Evolutionary conservation across 2,329 filamentous ascomycete genomes (phyloP), one percentile per base, ranked within the genome.

Genomic region (Arachnopeziza araneosa): DNA sequence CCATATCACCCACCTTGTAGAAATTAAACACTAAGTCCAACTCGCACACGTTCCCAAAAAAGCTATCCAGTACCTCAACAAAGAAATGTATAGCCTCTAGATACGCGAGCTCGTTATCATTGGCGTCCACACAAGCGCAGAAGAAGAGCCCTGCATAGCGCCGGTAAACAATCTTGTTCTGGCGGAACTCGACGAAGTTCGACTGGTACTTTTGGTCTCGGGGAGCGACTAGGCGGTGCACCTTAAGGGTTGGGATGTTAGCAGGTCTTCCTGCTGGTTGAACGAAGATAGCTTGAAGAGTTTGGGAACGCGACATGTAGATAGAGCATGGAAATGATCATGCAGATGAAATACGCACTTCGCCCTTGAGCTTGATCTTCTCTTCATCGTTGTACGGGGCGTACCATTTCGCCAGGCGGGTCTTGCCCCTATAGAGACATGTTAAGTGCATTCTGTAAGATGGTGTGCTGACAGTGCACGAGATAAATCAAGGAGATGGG

Each of bases 171-270:
- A 99, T 90, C 80, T 97, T 98, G 74, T 93, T 92, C 77, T 92
- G 90, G 67, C 91, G 89, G 79, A 89, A 88, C 78, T 99, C 95
- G 82, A 99, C 95, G 72, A 99, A 99, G 80, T 99, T 99, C 78
- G 92, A 96, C 76, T 99, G 95, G 81, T 99, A 96, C 75, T 99
- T 99, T 75, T 99, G 95, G 77, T 99, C 95, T 73, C 95, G 90
- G 7, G 95, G 95, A 0, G 95, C 95, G 63, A 99, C 93, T 68
- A 99, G 91, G 64, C 95, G 93, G 82, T 99, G 95, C 70, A 98
- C 90, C 88, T 92, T 69, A 30, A 9, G 54, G 9, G n/a, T n/a
- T 52, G 53, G 30, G 55, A 52, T 1, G 56, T 55, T 55, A 54
- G 55, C 36, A 19, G 32, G 36, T 50, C 22, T 9, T 30, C 4